Conservation (phyloP, 2,329 filamentous ascomycete genomes). For the Pseudomassariella vexata region DNA sequence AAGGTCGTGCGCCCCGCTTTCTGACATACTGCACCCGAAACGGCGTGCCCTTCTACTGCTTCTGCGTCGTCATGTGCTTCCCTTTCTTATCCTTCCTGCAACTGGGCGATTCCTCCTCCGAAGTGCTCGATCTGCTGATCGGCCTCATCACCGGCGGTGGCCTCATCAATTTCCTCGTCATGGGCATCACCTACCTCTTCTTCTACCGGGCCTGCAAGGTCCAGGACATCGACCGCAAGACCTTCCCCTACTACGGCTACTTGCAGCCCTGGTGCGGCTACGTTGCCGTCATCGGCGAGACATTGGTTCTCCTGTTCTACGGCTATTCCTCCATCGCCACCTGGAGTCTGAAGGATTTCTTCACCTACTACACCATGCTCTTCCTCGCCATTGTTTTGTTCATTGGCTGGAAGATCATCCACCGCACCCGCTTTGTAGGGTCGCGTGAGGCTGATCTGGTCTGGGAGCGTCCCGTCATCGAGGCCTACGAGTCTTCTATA, state of each 20-base stretch:
- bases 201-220: slow-evolving; percentile 46
- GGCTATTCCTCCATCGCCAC: slow-evolving; percentile 43
- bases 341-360: slow-evolving; percentile 24
- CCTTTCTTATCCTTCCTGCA: slow-evolving; percentile 53
- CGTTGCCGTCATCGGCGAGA: slow-evolving; percentile 30
- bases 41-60: slow-evolving; percentile 57
- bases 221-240: slow-evolving; percentile 41
- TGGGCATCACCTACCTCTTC: slow-evolving; percentile 42
- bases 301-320: slow-evolving; percentile 37
- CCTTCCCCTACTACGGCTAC: slow-evolving; percentile 49
- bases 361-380: slow-evolving; percentile 40
- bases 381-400: slow-evolving; percentile 38
- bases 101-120: slow-evolving; percentile 12
- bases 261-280: slow-evolving; percentile 52
- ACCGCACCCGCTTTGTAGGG: slow-evolving; percentile 46
- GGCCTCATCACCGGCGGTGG: slow-evolving; percentile 12
- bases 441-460: slow-evolving; percentile 49
- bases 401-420: slow-evolving; percentile 58
- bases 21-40: slow-evolving; percentile 43
- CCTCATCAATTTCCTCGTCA: slow-evolving; percentile 13
- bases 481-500: slow-evolving; percentile 34
- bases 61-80: slow-evolving; percentile 49
- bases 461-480: slow-evolving; percentile 49
- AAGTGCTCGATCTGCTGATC: slow-evolving; percentile 9
- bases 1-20: slow-evolving; percentile 44